Conservation (phyloP, 352 stramenopile species). For the Globisporangium iwayamae region DNA sequence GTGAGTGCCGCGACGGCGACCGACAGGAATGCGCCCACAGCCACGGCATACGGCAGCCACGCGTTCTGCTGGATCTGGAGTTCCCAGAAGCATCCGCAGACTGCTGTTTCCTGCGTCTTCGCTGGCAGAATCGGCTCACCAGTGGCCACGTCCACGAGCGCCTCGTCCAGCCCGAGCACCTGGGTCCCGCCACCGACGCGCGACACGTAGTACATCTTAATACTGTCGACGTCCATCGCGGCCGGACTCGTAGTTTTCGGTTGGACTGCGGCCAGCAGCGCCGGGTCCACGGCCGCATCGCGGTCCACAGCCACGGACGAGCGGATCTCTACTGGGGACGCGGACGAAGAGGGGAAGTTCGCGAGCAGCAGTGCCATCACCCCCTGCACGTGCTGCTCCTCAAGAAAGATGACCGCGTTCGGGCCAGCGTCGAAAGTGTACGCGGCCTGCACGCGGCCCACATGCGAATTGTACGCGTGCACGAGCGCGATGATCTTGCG, state of each 20-base stretch:
- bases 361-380: conserved; percentile 54
- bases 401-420: conserved; percentile 95
- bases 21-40: conserved; percentile 11
- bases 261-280: conserved; percentile 22
- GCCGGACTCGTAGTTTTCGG: conserved; percentile 8
- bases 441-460: conserved; percentile 73
- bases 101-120: not conserved
- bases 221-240: conserved; percentile 17
- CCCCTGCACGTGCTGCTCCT: conserved; percentile 62
- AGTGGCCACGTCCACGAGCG: conserved; percentile 46
- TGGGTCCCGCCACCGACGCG: conserved; percentile 47
- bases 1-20: conserved; percentile 18
- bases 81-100: not conserved
- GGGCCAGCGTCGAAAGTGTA: conserved; percentile 99
- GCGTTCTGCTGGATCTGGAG: conserved; percentile 2
- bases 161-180: conserved; percentile 31
- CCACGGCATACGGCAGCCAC: conserved; percentile 6
- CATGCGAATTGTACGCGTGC: conserved; percentile 91
- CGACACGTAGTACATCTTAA: conserved; percentile 76
- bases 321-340: conserved; percentile 27
- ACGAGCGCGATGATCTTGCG: conserved; percentile 82
- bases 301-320: conserved; percentile 25
- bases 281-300: conserved; percentile 10
- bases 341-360: conserved; percentile 33
- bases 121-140: conserved; percentile 26